Evolutionary conservation across 2,329 filamentous ascomycete species (phyloP).

Genomic region (Hymenoscyphus salicellus): DNA sequence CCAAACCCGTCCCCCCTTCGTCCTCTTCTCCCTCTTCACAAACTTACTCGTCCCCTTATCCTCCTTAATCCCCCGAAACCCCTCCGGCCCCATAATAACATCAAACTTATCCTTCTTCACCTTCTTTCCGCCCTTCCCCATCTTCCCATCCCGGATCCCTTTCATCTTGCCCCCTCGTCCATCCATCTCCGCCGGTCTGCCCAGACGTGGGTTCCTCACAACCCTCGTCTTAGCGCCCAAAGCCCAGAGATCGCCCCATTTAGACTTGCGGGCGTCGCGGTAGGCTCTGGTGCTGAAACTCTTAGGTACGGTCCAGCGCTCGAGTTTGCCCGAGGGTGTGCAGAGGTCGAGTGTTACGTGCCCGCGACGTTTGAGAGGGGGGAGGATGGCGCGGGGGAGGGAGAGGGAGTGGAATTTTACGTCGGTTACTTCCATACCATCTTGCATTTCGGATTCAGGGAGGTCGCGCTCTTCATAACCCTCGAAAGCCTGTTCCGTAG

Average conservation of each 20-base stretch:
- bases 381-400: conserved; percentile 74
- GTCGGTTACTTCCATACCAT: conserved; percentile 21
- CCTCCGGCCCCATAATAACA: conserved; percentile 37
- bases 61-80: conserved; percentile 30
- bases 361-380: conserved; percentile 80
- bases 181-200: conserved; percentile 41
- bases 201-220: conserved; percentile 57
- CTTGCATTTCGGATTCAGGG: conserved; percentile 20
- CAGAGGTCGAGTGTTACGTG: conserved; percentile 90
- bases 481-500: conserved; percentile 64
- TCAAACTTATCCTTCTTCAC: conserved; percentile 43
- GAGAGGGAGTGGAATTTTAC: conserved; percentile 53
- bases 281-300: conserved; percentile 80
- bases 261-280: conserved; percentile 84
- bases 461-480: conserved; percentile 61
- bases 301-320: conserved; percentile 89
- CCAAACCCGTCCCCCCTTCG: conserved; percentile 37
- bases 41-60: conserved; percentile 25
- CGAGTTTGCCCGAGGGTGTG: conserved; percentile 78
- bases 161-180: conserved; percentile 37
- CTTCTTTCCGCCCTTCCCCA: conserved; percentile 42
- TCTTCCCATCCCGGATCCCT: conserved; percentile 33
- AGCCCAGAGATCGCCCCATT: conserved; percentile 94
- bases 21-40: conserved; percentile 33
- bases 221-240: conserved; percentile 86